phyloP scores from a whole-genome alignment of 2,329 filamentous ascomycete species.

The Pezicula radicicola region DNA sequence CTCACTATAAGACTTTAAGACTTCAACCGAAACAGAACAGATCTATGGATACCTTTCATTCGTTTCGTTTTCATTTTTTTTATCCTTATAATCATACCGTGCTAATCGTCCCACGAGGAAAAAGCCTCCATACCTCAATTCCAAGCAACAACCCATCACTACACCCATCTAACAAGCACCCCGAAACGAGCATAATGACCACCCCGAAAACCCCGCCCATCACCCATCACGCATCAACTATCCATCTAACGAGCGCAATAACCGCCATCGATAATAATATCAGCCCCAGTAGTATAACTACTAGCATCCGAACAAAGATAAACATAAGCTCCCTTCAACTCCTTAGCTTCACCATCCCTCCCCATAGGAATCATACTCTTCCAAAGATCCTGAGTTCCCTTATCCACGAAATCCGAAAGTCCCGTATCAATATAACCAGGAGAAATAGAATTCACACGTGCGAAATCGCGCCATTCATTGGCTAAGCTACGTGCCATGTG shows the following conservation, averaged over 20 bases:
- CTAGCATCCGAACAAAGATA: slow-evolving; percentile 43
- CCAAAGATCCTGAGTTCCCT: slow-evolving; percentile 56
- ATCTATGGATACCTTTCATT: too few relatives aligned
- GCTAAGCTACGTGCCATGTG: slow-evolving; percentile 61
- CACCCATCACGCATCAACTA: slow-evolving; percentile 1
- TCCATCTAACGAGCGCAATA: slow-evolving; percentile 28
- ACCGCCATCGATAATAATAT: slow-evolving; percentile 47
- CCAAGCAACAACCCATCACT: too few relatives aligned
- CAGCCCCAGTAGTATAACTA: slow-evolving; percentile 46
- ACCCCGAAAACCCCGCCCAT: too few relatives aligned
- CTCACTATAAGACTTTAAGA: too few relatives aligned
- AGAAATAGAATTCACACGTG: slow-evolving; percentile 65
- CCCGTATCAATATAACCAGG: slow-evolving; percentile 69
- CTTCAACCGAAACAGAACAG: too few relatives aligned
- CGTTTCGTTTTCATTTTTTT: too few relatives aligned
- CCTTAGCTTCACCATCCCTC: slow-evolving; percentile 57
- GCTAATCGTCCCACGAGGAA: too few relatives aligned
- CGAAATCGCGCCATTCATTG: slow-evolving; percentile 69
- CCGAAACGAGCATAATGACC: too few relatives aligned
- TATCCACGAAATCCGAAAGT: slow-evolving; percentile 60
- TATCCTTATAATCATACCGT: too few relatives aligned
- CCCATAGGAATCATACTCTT: slow-evolving; percentile 57
- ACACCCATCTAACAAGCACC: too few relatives aligned
- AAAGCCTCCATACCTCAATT: too few relatives aligned
- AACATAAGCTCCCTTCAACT: slow-evolving; percentile 57